These are phyloP conservation scores for Talaromyces thailandensis DNA, from an alignment of 495 filamentous ascomycete genomes.

Conservation along the genomic window DNA sequence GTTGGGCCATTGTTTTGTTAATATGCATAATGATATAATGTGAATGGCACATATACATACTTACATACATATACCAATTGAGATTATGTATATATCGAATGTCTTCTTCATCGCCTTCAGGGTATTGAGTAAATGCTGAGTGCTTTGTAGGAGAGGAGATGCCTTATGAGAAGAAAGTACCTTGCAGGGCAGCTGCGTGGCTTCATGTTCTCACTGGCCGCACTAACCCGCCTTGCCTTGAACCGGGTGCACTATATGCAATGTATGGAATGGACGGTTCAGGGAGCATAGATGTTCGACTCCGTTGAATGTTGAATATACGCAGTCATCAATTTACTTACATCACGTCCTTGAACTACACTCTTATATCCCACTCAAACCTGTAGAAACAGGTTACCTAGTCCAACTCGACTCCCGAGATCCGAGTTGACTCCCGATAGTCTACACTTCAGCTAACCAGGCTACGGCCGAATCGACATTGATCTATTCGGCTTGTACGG, in stretches of 20 bases:
- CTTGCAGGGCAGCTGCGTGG: neutral
- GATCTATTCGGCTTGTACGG: neutral
- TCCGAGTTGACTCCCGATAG: neutral
- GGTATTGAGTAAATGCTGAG: neutral
- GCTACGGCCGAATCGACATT: neutral
- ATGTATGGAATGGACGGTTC: too few relatives aligned
- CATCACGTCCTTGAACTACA: neutral
- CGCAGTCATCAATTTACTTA: neutral
- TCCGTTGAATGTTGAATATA: neutral
- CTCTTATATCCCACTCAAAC: neutral
- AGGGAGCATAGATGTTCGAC: neutral
- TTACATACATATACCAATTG: neutral
- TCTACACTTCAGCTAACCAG: neutral
- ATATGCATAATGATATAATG: constrained; percentile 6
- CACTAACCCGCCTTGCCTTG: neutral
- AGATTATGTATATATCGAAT: neutral
- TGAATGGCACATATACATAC: neutral
- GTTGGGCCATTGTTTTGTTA: neutral
- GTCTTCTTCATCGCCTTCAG: neutral
- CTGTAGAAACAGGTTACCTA: neutral
- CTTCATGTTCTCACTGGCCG: neutral
- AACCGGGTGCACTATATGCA: neutral
- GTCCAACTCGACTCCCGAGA: neutral
- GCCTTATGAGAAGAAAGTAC: neutral
- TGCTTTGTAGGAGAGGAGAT: neutral